These are phyloP conservation scores for Trichosanthes truncata DNA, from an alignment of 306 rosid species.

Conservation along the genomic window DNA sequence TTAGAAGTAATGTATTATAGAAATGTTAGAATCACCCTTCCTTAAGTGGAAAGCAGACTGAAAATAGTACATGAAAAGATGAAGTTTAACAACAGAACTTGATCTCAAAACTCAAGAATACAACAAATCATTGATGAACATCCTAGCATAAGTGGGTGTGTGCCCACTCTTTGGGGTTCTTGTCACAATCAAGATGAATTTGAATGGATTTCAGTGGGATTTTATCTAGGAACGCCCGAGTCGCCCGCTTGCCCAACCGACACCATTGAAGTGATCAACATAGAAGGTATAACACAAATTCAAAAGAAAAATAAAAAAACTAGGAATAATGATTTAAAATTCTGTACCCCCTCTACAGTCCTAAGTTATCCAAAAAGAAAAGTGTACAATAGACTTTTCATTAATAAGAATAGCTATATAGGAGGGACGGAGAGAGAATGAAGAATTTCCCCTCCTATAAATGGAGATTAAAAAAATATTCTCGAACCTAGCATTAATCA, in stretches of 20 bases:
- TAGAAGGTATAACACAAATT: neutral
- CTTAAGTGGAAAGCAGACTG: neutral
- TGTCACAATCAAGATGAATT: neutral
- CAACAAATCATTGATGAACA: neutral
- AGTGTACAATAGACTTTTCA: neutral
- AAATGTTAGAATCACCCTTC: neutral
- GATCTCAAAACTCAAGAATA: neutral
- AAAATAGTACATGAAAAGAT: neutral
- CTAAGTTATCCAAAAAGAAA: neutral
- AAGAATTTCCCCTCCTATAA: neutral
- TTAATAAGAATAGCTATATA: neutral
- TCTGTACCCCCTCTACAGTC: neutral
- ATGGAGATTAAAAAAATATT: neutral
- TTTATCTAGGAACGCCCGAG: neutral
- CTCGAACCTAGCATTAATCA: neutral
- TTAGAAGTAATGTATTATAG: neutral
- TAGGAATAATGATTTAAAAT: neutral
- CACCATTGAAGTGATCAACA: neutral
- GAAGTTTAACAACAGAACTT: neutral
- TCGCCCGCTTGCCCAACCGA: neutral
- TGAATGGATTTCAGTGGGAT: neutral
- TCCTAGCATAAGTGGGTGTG: neutral
- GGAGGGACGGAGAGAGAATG: neutral
- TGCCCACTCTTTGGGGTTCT: neutral
- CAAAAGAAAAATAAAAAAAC: neutral